Conservation (phyloP, 768 basidiomycete species). For the Lyophyllum shimeji region DNA sequence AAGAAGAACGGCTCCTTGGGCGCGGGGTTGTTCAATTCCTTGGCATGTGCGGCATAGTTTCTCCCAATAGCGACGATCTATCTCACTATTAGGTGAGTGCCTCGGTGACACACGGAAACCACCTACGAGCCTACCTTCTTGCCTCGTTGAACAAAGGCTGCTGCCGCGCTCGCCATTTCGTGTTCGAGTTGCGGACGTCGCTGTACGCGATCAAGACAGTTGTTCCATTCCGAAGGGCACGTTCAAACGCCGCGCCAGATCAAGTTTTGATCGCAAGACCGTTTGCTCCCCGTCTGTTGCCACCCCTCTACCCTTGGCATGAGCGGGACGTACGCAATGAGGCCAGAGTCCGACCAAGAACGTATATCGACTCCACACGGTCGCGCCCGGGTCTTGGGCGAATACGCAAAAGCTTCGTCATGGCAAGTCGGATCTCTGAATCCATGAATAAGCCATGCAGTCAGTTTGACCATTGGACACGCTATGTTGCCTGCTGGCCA, state of each 20-base stretch:
- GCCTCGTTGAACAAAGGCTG: constrained; percentile 35
- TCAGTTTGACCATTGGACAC: too few relatives aligned
- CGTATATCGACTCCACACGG: not conserved
- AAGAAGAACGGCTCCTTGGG: constrained; percentile 99
- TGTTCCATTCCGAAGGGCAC: not conserved
- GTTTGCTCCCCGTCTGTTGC: not conserved
- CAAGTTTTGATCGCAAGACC: constrained; percentile 8
- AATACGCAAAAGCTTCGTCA: not conserved
- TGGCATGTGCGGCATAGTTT: constrained; percentile 90
- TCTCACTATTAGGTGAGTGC: not conserved
- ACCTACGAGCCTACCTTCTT: constrained; percentile 30
- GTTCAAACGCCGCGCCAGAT: constrained; percentile 4
- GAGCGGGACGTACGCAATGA: not conserved
- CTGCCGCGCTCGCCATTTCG: constrained; percentile 16
- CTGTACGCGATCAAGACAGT: not conserved
- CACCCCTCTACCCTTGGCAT: constrained; percentile 1
- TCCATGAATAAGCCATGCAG: too few relatives aligned
- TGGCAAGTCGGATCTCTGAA: not conserved
- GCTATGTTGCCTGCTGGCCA: not conserved
- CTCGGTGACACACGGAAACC: not conserved
- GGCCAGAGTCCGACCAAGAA: not conserved
- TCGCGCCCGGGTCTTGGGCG: not conserved
- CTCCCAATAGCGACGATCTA: constrained; percentile 96
- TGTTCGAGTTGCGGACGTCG: not conserved
- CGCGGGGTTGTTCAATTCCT: constrained; percentile 85